Base-by-base conservation (phyloP, 148 eudicot species). In the Euryodendron excelsum region DNA sequence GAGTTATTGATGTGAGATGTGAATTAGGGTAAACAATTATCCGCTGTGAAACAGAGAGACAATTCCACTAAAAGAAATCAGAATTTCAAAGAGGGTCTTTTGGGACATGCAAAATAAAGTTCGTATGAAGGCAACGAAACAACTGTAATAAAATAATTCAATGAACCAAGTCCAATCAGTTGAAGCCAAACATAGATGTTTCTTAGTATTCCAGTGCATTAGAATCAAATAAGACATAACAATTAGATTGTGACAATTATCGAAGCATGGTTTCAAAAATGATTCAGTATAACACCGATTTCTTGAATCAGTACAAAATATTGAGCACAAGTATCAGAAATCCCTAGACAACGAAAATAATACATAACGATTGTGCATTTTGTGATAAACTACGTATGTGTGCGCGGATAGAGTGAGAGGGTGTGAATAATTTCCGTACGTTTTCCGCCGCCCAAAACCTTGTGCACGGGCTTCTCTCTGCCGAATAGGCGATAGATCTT, bases 401-500 rank as follows among this genome's bases (percentile, higher is more conserved):
- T n/a, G n/a, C n/a, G n/a, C n/a, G 58, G 60, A 73, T 36, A 52
- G 20, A n/a, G 39, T 15, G 30, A 37, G 13, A 14, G 28, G 64
- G 1, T 1, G 5, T 31, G 17, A 44, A 52, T 25, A 14, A 28
- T 20, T 53, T 41, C n/a, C 79, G 28, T 85, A 87, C 90, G 73
- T 82, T 88, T 88, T 47, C 91, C 91, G 36, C 87, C 88, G 31
- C 91, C 91, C 7, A 93, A 80, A 52, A 91, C 89, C 77, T 84
- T 80, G 80, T 93, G 92, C 58, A 93, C 77, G 7, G 97, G 95
- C 76, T 77, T 84, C 53, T 93, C 90, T 1, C 97, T 77, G 30
- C 97, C 97, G 36, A 93, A 91, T 14, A 93, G 82, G 37, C 93
- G 93, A 13, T 84, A 89, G 78, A 90, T 83, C 88, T 89, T 89